Percentiles rank a stretch among this genome's conserved stretches.
Conservation (phyloP, 352 stramenopile genomes). For the Phytopythium litorale region DNA sequence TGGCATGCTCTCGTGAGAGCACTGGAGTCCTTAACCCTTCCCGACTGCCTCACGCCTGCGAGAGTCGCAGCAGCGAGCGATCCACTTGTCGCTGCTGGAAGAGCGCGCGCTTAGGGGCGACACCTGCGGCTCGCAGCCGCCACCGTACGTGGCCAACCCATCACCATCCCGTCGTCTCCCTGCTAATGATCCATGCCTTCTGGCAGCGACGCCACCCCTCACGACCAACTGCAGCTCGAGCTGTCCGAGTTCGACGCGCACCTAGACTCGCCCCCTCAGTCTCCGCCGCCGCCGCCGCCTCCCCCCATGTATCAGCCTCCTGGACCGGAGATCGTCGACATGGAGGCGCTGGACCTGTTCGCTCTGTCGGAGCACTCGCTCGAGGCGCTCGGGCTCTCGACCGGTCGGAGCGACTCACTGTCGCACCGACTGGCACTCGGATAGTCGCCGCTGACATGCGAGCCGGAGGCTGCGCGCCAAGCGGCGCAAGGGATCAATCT, state of each 20-base stretch:
- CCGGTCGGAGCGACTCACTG: neutral
- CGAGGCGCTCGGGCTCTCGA: conserved; percentile 5
- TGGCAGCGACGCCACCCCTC: neutral
- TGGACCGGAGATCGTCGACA: conserved; percentile 16
- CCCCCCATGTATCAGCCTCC: neutral
- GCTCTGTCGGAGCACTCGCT: conserved; percentile 19
- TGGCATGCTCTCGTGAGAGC: neutral
- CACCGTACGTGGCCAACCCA: neutral
- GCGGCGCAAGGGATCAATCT: neutral
- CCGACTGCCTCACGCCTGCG: conserved; percentile 34
- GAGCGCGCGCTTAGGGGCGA: conserved; percentile 11
- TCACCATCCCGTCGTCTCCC: neutral
- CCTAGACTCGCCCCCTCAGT: neutral
- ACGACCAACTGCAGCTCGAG: neutral
- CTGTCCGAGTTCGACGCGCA: neutral
- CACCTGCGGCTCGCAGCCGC: too few relatives aligned
- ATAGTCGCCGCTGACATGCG: neutral
- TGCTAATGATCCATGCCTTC: neutral
- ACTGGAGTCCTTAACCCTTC: neutral
- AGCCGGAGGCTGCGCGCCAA: neutral
- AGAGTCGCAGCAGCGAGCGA: conserved; percentile 50
- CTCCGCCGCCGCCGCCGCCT: neutral
- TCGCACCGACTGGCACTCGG: neutral
- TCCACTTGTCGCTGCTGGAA: conserved; percentile 49
- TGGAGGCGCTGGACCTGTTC: conserved; percentile 24